Evolutionary conservation across 805 yeast species (phyloP), one percentile per base, ranked within the genome.

Genomic region (Teunomyces atbi): DNA sequence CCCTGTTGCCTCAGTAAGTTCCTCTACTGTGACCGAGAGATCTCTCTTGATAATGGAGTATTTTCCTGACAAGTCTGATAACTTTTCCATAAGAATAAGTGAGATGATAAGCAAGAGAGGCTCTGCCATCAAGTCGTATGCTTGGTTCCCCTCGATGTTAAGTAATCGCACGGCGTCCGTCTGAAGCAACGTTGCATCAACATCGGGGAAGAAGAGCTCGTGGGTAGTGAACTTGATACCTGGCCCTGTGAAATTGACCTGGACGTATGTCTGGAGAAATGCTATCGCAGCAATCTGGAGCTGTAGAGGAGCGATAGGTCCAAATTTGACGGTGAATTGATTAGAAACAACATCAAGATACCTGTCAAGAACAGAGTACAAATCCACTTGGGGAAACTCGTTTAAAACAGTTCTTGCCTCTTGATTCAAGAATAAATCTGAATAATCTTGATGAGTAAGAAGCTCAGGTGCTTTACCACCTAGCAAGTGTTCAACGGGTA

Each of bases 201-300:
- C 56, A 11, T 26, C 50, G 1, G 62, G 55, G 46, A 72, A 70
- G 46, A 64, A 53, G n/a, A 57, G 41, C n/a, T 66, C 58, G 29
- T 57, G 56, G 4, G 74, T 54, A 3, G 62, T 64, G 18, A 69
- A 53, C 4, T 75, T 74, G 2, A 81, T 57, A 20, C 77, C 74
- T 4, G 97, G 97, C 6, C 97, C 97, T 0, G 96, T 88, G 64
- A 76, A 88, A 62, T 91, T 91, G 42, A 77, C 65, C 61, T 89
- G 95, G 12, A 86, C 68, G 59, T 86, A 91, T 1, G 78, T 60
- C 59, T 89, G 90, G 20, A 89, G 66, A 3, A 81, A 65, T 1
- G 85, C 74, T 49, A 88, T 73, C 2, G 88, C 86, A 13, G 76
- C 37, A n/a, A 69, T 47, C 41, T 65, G 74, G 28, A 63, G 51